These are phyloP conservation scores for Mrakia gelida DNA, from an alignment of 768 basidiomycete genomes.

Conservation along the genomic window DNA sequence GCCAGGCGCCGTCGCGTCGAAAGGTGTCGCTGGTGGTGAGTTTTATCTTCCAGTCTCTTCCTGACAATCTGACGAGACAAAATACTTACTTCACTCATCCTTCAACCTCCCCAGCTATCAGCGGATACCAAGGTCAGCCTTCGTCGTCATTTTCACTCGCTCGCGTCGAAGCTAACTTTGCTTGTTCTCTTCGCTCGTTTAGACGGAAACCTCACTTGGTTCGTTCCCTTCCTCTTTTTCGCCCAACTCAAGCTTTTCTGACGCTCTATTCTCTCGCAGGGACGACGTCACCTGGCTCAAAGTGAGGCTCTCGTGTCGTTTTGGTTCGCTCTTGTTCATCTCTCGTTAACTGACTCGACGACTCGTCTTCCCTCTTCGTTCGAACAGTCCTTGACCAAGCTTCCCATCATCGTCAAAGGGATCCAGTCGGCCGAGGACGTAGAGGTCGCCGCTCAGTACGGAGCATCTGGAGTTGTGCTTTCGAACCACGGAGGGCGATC, in stretches of 20 bases:
- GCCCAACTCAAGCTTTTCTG: not conserved
- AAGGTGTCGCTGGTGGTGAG: not conserved
- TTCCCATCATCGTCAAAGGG: constrained; percentile 31
- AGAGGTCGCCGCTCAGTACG: constrained; percentile 35
- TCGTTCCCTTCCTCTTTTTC: not conserved
- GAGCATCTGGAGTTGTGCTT: constrained; percentile 37
- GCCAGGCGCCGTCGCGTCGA: not conserved
- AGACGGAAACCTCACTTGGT: constrained; percentile 14
- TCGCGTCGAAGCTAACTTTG: not conserved
- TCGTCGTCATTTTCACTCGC: not conserved
- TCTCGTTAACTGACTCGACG: not conserved
- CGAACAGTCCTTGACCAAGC: constrained; percentile 12
- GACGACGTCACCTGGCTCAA: constrained; percentile 5
- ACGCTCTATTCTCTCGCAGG: not conserved
- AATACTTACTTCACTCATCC: no score
- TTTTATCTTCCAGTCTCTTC: not conserved
- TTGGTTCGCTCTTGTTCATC: not conserved
- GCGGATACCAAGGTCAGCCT: not conserved
- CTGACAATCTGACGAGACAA: no score
- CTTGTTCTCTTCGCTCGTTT: not conserved
- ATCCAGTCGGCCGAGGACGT: constrained; percentile 35
- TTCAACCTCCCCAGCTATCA: not conserved
- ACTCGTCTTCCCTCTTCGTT: not conserved
- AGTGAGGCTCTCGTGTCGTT: not conserved
- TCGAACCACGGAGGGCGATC: constrained; percentile 39